Conservation (phyloP, 495 filamentous ascomycete species). For the Emericellopsis terricola region DNA sequence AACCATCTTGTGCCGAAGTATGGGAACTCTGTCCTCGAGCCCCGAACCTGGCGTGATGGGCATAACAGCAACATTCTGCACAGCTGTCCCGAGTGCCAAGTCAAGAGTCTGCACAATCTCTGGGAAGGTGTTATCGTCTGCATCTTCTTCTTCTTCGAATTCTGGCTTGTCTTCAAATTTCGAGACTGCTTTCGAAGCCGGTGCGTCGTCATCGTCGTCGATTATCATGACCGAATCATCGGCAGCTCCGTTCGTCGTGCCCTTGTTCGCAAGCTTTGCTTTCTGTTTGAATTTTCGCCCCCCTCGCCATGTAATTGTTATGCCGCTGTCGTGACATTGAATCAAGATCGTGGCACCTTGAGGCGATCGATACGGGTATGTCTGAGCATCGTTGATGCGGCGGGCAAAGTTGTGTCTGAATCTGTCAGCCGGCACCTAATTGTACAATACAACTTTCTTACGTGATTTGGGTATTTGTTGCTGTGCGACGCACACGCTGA, state of each 20-base stretch:
- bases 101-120: constrained; percentile 48
- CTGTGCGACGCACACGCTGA: constrained; percentile 16
- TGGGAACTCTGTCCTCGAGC: constrained; percentile 38
- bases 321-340: constrained; percentile 64
- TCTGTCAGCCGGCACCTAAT: background rate
- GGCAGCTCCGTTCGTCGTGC: constrained; percentile 22
- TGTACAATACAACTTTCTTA: background rate
- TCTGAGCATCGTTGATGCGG: constrained; percentile 52
- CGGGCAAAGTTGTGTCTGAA: constrained; percentile 57
- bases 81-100: constrained; percentile 44
- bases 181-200: constrained; percentile 6
- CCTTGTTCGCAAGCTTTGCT: constrained; percentile 13
- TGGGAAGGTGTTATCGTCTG: constrained; percentile 23
- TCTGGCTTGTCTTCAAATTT: constrained; percentile 26
- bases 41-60: constrained; percentile 30
- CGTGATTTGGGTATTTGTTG: constrained; percentile 15
- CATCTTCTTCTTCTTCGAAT: constrained; percentile 27
- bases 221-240: constrained; percentile 55
- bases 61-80: constrained; percentile 40
- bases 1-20: constrained; percentile 46
- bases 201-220: constrained; percentile 59
- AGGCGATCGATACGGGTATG: constrained; percentile 58
- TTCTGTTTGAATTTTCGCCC: constrained; percentile 42
- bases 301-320: constrained; percentile 67
- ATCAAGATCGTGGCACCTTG: constrained; percentile 74